These are phyloP conservation scores for Dictyostelium citrinum DNA, from an alignment of 78 protist genomes.

Conservation along the genomic window DNA sequence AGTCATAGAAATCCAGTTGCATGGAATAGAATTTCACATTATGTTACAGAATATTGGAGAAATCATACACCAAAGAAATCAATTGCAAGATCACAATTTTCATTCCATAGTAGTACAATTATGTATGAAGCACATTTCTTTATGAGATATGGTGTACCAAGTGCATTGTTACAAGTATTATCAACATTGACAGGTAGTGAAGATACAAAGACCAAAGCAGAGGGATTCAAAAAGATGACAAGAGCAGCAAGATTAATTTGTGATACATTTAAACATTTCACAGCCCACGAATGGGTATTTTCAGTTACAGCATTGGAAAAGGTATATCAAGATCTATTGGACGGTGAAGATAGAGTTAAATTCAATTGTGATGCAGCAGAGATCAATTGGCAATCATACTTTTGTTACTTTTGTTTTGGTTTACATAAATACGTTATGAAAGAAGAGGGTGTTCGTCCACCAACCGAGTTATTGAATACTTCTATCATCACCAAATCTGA, in stretches of 20 bases:
- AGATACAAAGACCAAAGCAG: slow-evolving; percentile 61
- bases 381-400: slow-evolving; percentile 82
- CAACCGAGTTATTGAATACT: slow-evolving; percentile 72
- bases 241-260: slow-evolving; percentile 65
- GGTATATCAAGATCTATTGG: slow-evolving; percentile 26
- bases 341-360: slow-evolving; percentile 39
- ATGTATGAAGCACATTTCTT: slow-evolving; percentile 66
- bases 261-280: slow-evolving; percentile 83
- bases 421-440: slow-evolving; percentile 81
- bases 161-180: not conserved
- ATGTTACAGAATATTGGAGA: slow-evolving; percentile 77
- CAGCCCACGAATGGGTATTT: slow-evolving; percentile 79
- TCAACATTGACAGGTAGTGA: slow-evolving; percentile 63
- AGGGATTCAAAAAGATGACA: slow-evolving; percentile 55
- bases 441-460: slow-evolving; percentile 84
- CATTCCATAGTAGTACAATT: slow-evolving; percentile 33
- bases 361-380: slow-evolving; percentile 59
- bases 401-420: slow-evolving; percentile 76
- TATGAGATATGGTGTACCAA: slow-evolving; percentile 72
- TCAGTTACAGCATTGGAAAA: slow-evolving; percentile 53
- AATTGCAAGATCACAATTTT: slow-evolving; percentile 25
- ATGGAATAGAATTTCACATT: slow-evolving; percentile 71
- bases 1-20: slow-evolving; percentile 79
- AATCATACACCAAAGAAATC: slow-evolving; percentile 68
- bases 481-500: slow-evolving; percentile 66